These are phyloP conservation scores for Phytophthora constricta DNA, from an alignment of 352 stramenopile genomes.

Conservation along the genomic window DNA sequence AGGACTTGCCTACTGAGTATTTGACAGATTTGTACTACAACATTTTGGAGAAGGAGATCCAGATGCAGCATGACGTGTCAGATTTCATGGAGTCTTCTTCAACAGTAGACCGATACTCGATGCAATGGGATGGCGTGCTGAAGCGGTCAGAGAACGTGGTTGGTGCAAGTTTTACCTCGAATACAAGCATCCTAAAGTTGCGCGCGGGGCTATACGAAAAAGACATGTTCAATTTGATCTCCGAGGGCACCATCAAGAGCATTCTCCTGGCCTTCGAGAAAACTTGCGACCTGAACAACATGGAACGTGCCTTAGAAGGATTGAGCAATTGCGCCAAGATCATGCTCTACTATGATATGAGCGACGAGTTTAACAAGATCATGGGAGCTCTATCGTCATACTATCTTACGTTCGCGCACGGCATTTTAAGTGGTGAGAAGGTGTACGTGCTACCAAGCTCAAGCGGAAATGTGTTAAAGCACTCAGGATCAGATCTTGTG, in stretches of 20 bases:
- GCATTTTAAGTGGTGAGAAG: slow-evolving; percentile 85
- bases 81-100: slow-evolving; percentile 79
- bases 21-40: slow-evolving; percentile 81
- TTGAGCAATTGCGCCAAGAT: slow-evolving; percentile 87
- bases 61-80: slow-evolving; percentile 90
- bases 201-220: slow-evolving; percentile 86
- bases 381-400: slow-evolving; percentile 83
- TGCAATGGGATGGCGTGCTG: slow-evolving; percentile 87
- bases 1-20: slow-evolving; percentile 81
- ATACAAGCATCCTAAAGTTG: slow-evolving; percentile 85
- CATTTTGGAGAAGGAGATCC: slow-evolving; percentile 84
- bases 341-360: slow-evolving; percentile 86
- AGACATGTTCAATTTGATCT: slow-evolving; percentile 89
- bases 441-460: slow-evolving; percentile 73
- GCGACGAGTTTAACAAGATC: slow-evolving; percentile 83
- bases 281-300: slow-evolving; percentile 84
- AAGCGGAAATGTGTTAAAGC: slow-evolving; percentile 27
- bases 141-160: slow-evolving; percentile 90
- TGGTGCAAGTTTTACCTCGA: slow-evolving; percentile 87
- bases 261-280: slow-evolving; percentile 86
- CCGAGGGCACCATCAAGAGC: slow-evolving; percentile 80
- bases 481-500: slow-evolving; percentile 16
- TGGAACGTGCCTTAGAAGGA: slow-evolving; percentile 83
- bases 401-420: slow-evolving; percentile 86
- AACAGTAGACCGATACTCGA: slow-evolving; percentile 86